Base-by-base conservation (phyloP, 176 grass and related monocot genomes). In the Triticum turgidum region DNA sequence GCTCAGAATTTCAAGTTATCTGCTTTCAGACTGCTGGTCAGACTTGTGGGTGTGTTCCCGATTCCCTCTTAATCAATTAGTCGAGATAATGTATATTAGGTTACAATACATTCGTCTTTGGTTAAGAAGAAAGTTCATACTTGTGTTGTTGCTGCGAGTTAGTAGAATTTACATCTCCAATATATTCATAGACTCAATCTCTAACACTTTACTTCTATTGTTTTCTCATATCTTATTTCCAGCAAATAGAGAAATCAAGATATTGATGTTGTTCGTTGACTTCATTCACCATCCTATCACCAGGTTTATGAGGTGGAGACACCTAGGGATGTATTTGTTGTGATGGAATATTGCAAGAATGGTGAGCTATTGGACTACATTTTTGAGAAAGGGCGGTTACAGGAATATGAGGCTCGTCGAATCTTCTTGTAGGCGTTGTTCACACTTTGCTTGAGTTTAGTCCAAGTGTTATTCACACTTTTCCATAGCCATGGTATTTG, bases 201-300 rank as follows among this genome's bases (percentile, higher is more conserved):
- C 59, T 81, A 52, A 82, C 39, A 21, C 21, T 61, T 59, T 75
- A 72, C 37, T 22, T 83, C 4, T 35, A 30, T 24, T 45, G 65
- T 25, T 51, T 70, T 2, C 27, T 32, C 71, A 65, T 85, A 64
- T 88, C 3, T 9, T 87, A 9, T 79, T 82, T 86, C n/a, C 86
- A 98, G 95, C 94, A 73, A 98, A 93, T 42, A 90, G 93, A 87
- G 95, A 98, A 83, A 92, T 98, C 75, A 95, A 98, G 86, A 98
- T 98, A 85, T 67, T 98, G 68, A 93, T 82, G 84, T 38, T 95
- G 80, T 93, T 98, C 78, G 93, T 95, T 91, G 93, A 98, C 62
- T 93, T 93, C 77, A 93, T 98, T 68, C 95, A 89, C 7, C 89
- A 92, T 37, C 35, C 0, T 37, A 37, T 37, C 35, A 37, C 35